A percentile compares a stretch with the other conserved stretches of the same genome.
phyloP scores from a whole-genome alignment of 1,284 basidiomycete genomes.

The Golubevia pallescens region DNA sequence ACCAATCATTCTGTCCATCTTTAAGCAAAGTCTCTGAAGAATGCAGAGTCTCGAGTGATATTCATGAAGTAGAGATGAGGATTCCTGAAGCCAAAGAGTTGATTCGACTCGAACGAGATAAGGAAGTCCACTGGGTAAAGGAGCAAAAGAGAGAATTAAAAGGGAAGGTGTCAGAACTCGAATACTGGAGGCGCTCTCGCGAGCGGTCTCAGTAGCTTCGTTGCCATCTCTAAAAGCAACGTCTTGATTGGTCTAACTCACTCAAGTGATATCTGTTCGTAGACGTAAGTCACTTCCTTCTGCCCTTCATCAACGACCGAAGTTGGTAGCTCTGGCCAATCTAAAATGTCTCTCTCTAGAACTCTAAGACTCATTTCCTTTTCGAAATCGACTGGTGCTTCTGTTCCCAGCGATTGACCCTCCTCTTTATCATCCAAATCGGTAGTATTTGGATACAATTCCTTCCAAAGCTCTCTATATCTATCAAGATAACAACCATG shows the following conservation, averaged over 20 bases:
- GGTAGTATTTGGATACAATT: background rate
- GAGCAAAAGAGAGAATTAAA: background rate
- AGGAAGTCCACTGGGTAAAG: conserved; percentile 1
- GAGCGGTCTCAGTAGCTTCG: too few relatives aligned
- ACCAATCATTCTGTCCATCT: background rate
- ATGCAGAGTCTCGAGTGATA: too few relatives aligned
- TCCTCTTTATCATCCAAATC: background rate
- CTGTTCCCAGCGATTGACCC: background rate
- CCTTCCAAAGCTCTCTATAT: background rate
- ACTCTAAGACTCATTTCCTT: background rate
- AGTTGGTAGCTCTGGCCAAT: background rate
- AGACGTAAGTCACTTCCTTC: background rate
- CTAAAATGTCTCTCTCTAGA: background rate
- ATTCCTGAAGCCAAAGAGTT: too few relatives aligned
- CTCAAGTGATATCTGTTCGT: background rate
- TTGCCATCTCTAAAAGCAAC: too few relatives aligned
- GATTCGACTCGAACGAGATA: background rate
- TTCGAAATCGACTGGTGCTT: background rate
- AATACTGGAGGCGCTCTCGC: too few relatives aligned
- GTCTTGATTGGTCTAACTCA: background rate
- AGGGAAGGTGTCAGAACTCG: too few relatives aligned
- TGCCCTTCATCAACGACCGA: background rate
- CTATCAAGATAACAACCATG: background rate
- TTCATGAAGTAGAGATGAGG: too few relatives aligned
- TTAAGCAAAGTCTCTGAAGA: too few relatives aligned